These are phyloP conservation scores for Tulasnella sp. DNA, from an alignment of 768 basidiomycete genomes.

Conservation along the genomic window DNA sequence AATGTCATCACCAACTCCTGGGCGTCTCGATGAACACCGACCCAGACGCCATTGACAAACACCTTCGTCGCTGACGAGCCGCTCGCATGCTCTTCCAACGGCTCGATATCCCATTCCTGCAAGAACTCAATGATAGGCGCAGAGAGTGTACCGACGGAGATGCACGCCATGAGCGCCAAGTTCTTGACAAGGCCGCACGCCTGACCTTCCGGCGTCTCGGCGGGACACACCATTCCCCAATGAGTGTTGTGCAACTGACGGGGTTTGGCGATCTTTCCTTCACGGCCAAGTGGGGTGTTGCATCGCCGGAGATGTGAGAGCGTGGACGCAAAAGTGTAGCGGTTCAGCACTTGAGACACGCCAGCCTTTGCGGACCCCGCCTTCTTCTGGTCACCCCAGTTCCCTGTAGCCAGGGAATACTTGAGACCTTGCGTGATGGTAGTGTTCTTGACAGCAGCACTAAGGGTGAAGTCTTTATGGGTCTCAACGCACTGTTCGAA, in stretches of 20 bases:
- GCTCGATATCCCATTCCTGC: constrained; percentile 97
- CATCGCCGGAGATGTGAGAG: constrained; percentile 95
- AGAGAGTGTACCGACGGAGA: constrained; percentile 92
- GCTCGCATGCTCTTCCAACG: constrained; percentile 85
- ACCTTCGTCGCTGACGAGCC: constrained; percentile 83
- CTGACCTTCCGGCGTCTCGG: constrained; percentile 98
- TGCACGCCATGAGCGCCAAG: constrained; percentile 91
- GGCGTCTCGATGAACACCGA: constrained; percentile 95
- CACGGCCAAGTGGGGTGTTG: constrained; percentile 95
- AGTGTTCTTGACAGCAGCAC: constrained; percentile 85
- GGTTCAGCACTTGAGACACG: constrained; percentile 95
- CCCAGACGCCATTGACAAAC: constrained; percentile 99
- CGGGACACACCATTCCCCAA: constrained; percentile 99
- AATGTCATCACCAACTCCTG: constrained; percentile 86
- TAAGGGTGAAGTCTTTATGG: constrained; percentile 87
- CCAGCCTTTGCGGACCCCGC: constrained; percentile 96
- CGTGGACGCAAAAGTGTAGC: constrained; percentile 98
- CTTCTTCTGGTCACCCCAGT: constrained; percentile 99
- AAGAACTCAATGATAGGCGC: constrained; percentile 96
- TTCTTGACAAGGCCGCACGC: constrained; percentile 99
- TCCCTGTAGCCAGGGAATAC: constrained; percentile 95
- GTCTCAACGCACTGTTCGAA: constrained; percentile 78
- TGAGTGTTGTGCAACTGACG: constrained; percentile 99
- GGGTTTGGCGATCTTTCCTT: constrained; percentile 98
- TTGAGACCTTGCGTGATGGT: constrained; percentile 97